Percentiles rank a stretch among this genome's conserved stretches.
These are phyloP conservation scores for Blumeria graminis DNA, from an alignment of 2,329 filamentous ascomycete genomes.

Conservation along the genomic window DNA sequence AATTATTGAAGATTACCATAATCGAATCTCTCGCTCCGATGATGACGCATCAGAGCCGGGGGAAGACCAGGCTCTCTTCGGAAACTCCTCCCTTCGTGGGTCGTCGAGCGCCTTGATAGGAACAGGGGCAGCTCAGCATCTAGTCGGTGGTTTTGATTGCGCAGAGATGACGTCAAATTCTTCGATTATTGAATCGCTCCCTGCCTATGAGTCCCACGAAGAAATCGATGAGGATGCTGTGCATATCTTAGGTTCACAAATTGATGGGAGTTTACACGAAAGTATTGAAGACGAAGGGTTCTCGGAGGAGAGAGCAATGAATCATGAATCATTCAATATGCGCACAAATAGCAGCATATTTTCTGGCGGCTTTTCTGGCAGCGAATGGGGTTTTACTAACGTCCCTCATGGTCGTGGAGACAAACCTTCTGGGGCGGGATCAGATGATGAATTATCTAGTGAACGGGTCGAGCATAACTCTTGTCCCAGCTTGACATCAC, in stretches of 20 bases:
- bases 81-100: slow-evolving; percentile 62
- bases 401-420: slow-evolving; percentile 4
- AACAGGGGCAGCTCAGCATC: slow-evolving; percentile 53
- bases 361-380: slow-evolving; percentile 1
- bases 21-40: slow-evolving; percentile 19
- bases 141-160: slow-evolving; percentile 26
- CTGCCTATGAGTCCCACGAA: slow-evolving; percentile 10
- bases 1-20: slow-evolving; percentile 39
- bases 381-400: neutral
- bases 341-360: slow-evolving; percentile 3
- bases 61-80: slow-evolving; percentile 73
- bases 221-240: slow-evolving; percentile 7
- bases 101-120: slow-evolving; percentile 68
- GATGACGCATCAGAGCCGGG: slow-evolving; percentile 32
- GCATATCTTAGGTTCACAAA: slow-evolving; percentile 3
- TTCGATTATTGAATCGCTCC: slow-evolving; percentile 9
- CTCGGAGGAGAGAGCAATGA: neutral
- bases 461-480: slow-evolving; percentile 14
- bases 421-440: slow-evolving; percentile 11
- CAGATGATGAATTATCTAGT: slow-evolving; percentile 9
- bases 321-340: slow-evolving; percentile 1
- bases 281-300: slow-evolving; percentile 10
- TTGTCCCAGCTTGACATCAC: slow-evolving; percentile 8
- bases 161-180: slow-evolving; percentile 12
- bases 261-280: slow-evolving; percentile 10